phyloP scores from a whole-genome alignment of 1,284 basidiomycete species.

The Boletus subluridellus region DNA sequence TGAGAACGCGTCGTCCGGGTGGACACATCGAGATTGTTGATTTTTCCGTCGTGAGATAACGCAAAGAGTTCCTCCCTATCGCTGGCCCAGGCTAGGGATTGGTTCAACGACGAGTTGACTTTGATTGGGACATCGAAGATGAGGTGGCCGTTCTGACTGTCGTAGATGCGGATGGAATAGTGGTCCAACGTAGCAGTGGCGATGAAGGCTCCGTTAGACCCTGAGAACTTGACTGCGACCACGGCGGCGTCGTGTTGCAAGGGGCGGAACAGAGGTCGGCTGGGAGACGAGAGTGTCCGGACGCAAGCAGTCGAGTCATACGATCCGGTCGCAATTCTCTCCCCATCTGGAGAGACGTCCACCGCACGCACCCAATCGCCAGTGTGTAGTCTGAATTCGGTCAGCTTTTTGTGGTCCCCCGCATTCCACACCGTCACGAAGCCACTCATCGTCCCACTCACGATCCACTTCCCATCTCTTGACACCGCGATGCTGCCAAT shows the following conservation, averaged over 20 bases:
- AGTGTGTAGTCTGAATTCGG: background rate
- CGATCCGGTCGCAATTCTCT: background rate
- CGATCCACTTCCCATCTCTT: background rate
- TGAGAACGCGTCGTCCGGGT: background rate
- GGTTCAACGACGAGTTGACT: background rate
- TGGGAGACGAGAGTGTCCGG: background rate
- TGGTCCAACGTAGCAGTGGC: background rate
- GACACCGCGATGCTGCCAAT: background rate
- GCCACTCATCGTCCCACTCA: background rate
- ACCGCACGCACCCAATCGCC: background rate
- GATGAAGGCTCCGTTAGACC: no score
- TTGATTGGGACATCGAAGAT: background rate
- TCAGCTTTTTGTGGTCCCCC: background rate
- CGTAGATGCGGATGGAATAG: background rate
- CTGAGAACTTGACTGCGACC: background rate
- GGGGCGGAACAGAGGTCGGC: background rate
- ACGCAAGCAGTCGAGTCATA: background rate
- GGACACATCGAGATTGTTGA: background rate
- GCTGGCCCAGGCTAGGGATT: background rate
- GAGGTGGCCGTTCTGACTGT: no score
- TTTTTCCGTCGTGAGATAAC: background rate
- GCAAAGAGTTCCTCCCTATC: background rate
- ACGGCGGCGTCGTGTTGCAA: background rate
- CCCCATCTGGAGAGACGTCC: constrained; percentile 2
- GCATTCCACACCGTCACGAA: background rate